Evolutionary conservation across 176 grass and related monocot genomes (phyloP).

Genomic region (Aegilops speltoides): DNA sequence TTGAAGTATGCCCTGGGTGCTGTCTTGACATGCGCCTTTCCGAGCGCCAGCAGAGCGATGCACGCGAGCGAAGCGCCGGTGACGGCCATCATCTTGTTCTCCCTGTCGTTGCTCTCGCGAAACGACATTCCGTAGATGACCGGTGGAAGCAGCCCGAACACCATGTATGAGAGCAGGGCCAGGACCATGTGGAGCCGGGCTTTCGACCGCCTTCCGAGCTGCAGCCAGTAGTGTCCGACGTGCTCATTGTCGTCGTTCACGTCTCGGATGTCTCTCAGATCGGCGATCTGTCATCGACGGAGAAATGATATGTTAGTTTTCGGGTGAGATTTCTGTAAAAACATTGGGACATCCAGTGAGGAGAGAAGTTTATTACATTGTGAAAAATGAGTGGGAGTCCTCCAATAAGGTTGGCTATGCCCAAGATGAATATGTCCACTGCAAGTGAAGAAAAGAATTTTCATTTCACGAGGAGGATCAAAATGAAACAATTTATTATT

Average conservation of each 20-base stretch:
- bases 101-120: slow-evolving; percentile 42
- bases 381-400: slow-evolving; percentile 70
- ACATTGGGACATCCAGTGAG: no score
- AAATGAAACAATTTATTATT: no score
- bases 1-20: slow-evolving; percentile 50
- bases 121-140: slow-evolving; percentile 72
- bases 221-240: slow-evolving; percentile 54
- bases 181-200: slow-evolving; percentile 51
- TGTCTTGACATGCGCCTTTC: slow-evolving; percentile 67
- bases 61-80: slow-evolving; percentile 55
- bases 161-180: slow-evolving; percentile 66
- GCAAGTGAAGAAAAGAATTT: no score
- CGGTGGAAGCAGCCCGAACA: slow-evolving; percentile 71
- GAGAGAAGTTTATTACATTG: slow-evolving; percentile 43
- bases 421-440: slow-evolving; percentile 78
- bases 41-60: slow-evolving; percentile 56
- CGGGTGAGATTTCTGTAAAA: no score
- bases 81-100: slow-evolving; percentile 66
- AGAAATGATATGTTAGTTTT: no score
- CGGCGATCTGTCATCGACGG: slow-evolving; percentile 52
- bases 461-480: no score
- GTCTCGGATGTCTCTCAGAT: slow-evolving; percentile 53
- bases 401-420: slow-evolving; percentile 72
- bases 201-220: slow-evolving; percentile 61
- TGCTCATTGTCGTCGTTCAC: slow-evolving; percentile 32